Percentiles rank a stretch among this genome's conserved stretches.
These are phyloP conservation scores for Ceratobasidium sp. DNA, from an alignment of 1,284 basidiomycete species.

Conservation along the genomic window DNA sequence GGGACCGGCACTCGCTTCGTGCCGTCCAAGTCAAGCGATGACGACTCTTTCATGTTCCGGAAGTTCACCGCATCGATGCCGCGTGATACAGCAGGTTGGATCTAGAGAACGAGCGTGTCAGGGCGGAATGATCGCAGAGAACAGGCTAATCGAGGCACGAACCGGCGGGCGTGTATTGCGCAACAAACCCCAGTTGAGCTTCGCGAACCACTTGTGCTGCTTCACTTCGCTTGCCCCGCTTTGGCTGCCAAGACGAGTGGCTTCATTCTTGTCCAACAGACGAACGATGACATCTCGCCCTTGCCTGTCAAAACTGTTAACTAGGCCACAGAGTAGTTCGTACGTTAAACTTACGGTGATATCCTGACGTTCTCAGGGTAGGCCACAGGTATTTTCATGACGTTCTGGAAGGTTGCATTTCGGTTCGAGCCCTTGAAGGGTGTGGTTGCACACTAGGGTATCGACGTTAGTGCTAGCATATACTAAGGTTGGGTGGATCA, in stretches of 20 bases:
- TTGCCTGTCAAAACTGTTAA: slow-evolving; percentile 61
- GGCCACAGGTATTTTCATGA: slow-evolving; percentile 85
- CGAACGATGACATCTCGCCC: slow-evolving; percentile 90
- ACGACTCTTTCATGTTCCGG: slow-evolving; percentile 88
- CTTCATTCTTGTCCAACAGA: slow-evolving; percentile 93
- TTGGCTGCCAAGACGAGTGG: slow-evolving; percentile 86
- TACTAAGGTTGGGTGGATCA: slow-evolving; percentile 51
- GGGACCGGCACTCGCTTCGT: slow-evolving; percentile 55
- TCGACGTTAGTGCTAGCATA: slow-evolving; percentile 45
- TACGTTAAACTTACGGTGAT: slow-evolving; percentile 71
- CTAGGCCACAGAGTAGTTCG: not conserved
- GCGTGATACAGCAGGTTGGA: slow-evolving; percentile 84
- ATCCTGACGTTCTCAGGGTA: slow-evolving; percentile 90
- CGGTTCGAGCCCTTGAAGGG: slow-evolving; percentile 98
- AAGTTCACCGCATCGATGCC: slow-evolving; percentile 91
- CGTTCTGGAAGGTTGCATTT: slow-evolving; percentile 96
- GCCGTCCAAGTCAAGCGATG: slow-evolving; percentile 85
- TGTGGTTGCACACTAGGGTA: slow-evolving; percentile 88
- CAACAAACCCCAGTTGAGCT: slow-evolving; percentile 96
- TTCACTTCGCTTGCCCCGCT: slow-evolving; percentile 98
- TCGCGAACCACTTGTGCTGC: slow-evolving; percentile 97
- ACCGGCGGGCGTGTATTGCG: slow-evolving; percentile 94
- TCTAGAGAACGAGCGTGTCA: slow-evolving; percentile 61
- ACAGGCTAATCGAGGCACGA: slow-evolving; percentile 55
- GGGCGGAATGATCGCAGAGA: slow-evolving; percentile 44